These are phyloP conservation scores for Pyrenophora graminea DNA, from an alignment of 2,329 filamentous ascomycete genomes.

Conservation along the genomic window DNA sequence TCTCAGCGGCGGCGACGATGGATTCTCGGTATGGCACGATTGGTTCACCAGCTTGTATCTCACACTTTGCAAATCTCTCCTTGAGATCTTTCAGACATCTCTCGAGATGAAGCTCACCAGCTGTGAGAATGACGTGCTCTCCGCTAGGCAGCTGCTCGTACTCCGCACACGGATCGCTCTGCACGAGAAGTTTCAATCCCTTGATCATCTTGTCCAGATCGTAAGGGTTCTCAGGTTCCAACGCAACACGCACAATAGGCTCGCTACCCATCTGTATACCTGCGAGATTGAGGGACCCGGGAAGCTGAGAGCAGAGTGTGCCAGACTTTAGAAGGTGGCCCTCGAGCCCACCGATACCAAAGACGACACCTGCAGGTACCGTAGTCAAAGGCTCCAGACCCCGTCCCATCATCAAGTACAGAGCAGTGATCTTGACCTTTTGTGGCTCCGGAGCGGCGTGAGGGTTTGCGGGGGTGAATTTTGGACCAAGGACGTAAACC, in stretches of 20 bases:
- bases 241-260: conserved; percentile 90
- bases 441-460: conserved; percentile 73
- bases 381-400: conserved; percentile 79
- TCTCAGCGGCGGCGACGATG: conserved; percentile 84
- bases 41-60: conserved; percentile 89
- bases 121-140: conserved; percentile 92
- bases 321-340: conserved; percentile 95
- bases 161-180: conserved; percentile 93
- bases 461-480: conserved; percentile 82
- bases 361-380: conserved; percentile 91
- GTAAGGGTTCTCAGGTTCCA: conserved; percentile 89
- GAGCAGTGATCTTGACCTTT: conserved; percentile 80
- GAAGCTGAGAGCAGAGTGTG: conserved; percentile 84
- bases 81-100: conserved; percentile 89
- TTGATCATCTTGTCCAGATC: conserved; percentile 95
- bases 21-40: conserved; percentile 97
- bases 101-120: conserved; percentile 92
- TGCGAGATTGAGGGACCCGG: conserved; percentile 87
- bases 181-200: conserved; percentile 82
- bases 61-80: conserved; percentile 90
- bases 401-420: conserved; percentile 96
- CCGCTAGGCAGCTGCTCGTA: conserved; percentile 93
- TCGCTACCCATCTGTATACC: conserved; percentile 80
- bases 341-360: conserved; percentile 90
- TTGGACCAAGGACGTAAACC: conserved; percentile 88